phyloP scores from a whole-genome alignment of 2,329 filamentous ascomycete species.

The Epichloe sibirici region DNA sequence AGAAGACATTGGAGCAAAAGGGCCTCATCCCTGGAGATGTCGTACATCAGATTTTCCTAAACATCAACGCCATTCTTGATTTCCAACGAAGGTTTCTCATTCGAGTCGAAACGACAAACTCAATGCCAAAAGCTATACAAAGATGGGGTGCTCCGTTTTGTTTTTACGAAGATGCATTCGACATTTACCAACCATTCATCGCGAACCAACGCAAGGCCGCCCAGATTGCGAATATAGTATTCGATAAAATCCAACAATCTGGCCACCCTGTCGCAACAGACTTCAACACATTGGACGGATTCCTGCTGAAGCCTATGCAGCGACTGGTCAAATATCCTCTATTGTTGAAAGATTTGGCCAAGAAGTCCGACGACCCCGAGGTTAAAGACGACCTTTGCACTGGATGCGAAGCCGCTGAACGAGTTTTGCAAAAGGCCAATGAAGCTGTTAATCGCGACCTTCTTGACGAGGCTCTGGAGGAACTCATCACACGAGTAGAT shows the following conservation, averaged over 20 bases:
- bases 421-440: constrained; percentile 75
- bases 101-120: constrained; percentile 89
- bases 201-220: constrained; percentile 91
- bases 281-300: constrained; percentile 78
- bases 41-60: constrained; percentile 90
- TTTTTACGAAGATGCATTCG: constrained; percentile 73
- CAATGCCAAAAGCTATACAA: constrained; percentile 61
- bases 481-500: constrained; percentile 72
- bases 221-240: constrained; percentile 69
- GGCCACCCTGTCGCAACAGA: constrained; percentile 73
- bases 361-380: constrained; percentile 67
- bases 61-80: constrained; percentile 87
- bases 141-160: constrained; percentile 93
- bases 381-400: constrained; percentile 58
- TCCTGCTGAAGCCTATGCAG: constrained; percentile 93
- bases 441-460: constrained; percentile 83
- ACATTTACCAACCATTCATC: constrained; percentile 93
- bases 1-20: constrained; percentile 78
- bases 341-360: constrained; percentile 77
- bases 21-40: constrained; percentile 80
- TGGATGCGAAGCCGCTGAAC: constrained; percentile 72
- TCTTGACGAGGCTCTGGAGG: constrained; percentile 68
- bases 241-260: constrained; percentile 71
- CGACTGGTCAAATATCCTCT: constrained; percentile 89
- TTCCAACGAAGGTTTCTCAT: constrained; percentile 94